A percentile compares a stretch with the other conserved stretches of the same genome.
These are phyloP conservation scores for Sapria himalayana DNA, from an alignment of 345 rosid genomes.

Conservation along the genomic window DNA sequence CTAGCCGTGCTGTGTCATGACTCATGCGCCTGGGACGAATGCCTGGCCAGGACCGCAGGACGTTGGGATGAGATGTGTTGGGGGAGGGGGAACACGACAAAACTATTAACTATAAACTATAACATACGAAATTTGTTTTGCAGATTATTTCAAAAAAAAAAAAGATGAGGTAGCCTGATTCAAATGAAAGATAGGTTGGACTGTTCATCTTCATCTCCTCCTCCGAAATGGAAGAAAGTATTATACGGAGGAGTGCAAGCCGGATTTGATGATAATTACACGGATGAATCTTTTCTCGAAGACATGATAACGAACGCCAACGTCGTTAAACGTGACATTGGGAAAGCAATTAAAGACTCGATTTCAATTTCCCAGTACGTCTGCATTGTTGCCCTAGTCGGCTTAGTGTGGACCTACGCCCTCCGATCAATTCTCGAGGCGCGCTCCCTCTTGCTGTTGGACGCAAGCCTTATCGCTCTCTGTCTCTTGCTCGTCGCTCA, in stretches of 20 bases:
- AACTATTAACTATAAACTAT: no score
- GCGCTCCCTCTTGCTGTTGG: conserved; percentile 50
- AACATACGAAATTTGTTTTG: no score
- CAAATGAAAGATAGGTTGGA: no score
- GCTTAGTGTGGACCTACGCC: conserved; percentile 69
- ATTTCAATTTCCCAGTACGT: conserved; percentile 66
- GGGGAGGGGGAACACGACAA: no score
- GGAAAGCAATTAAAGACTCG: conserved; percentile 74
- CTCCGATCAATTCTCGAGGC: conserved; percentile 41
- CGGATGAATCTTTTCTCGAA: conserved; percentile 64
- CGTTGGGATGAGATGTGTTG: no score
- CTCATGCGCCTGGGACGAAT: no score
- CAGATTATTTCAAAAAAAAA: no score
- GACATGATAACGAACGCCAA: conserved; percentile 88
- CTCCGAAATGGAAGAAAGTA: conserved; percentile 65
- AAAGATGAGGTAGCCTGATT: no score
- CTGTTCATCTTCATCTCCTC: conserved; percentile 12
- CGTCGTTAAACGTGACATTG: conserved; percentile 54
- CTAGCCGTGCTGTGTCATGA: no score
- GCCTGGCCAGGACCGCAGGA: no score
- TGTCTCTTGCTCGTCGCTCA: conserved; percentile 53
- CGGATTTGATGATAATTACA: conserved; percentile 84
- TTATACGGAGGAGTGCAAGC: conserved; percentile 91
- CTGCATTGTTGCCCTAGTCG: conserved; percentile 65
- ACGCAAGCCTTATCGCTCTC: conserved; percentile 33